Conservation (phyloP, 768 basidiomycete genomes). For the Tricholoma bakamatsutake region DNA sequence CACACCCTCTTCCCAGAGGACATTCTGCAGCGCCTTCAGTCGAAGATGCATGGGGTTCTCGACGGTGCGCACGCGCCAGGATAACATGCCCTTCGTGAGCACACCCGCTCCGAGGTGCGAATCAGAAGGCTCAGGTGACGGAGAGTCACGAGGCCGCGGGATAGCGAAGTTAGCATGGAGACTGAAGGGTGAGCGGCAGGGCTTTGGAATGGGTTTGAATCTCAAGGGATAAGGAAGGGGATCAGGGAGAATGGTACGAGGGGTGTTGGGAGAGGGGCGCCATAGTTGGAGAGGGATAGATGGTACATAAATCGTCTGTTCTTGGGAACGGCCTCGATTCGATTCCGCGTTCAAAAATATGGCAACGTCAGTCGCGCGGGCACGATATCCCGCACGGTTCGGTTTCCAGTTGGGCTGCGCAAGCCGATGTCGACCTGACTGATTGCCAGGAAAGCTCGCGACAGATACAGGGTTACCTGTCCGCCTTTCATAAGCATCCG, state of each 20-base stretch:
- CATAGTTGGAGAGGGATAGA: background rate
- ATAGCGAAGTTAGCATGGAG: slow-evolving; percentile 13
- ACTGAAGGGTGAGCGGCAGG: slow-evolving; percentile 38
- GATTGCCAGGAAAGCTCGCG: background rate
- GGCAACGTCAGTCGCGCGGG: slow-evolving; percentile 34
- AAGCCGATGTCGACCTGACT: background rate
- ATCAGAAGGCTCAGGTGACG: background rate
- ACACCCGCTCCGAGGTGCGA: background rate
- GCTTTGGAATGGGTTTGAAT: slow-evolving; percentile 35
- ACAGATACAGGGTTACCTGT: slow-evolving; percentile 2
- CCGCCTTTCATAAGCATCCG: slow-evolving; percentile 22
- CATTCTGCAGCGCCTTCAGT: slow-evolving; percentile 56
- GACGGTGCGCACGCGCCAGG: slow-evolving; percentile 44
- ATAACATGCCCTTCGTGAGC: slow-evolving; percentile 17
- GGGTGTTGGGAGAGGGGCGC: slow-evolving; percentile 6
- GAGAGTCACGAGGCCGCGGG: background rate
- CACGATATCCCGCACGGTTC: slow-evolving; percentile 39
- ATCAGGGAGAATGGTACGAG: slow-evolving; percentile 25
- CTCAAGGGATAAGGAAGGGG: slow-evolving; percentile 27
- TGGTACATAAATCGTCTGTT: background rate
- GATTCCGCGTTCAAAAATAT: slow-evolving; percentile 26
- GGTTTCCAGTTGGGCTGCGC: slow-evolving; percentile 10
- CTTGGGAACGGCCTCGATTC: background rate
- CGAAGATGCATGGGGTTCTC: slow-evolving; percentile 56
- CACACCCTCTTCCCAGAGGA: slow-evolving; percentile 37